phyloP scores from a whole-genome alignment of 1,139 yeast genomes.

The Scheffersomyces segobiensis region DNA sequence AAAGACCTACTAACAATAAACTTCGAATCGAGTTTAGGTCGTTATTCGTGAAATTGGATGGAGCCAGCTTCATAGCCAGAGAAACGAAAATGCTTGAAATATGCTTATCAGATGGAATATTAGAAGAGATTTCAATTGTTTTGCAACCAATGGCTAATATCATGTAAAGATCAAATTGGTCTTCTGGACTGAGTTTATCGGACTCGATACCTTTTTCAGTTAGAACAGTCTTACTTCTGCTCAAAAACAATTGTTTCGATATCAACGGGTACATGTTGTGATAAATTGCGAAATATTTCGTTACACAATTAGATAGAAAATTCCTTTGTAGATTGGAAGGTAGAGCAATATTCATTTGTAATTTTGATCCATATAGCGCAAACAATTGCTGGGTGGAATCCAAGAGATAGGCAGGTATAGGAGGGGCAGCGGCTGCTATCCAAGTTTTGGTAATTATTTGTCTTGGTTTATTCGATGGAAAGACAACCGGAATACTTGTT shows the following conservation, averaged over 20 bases:
- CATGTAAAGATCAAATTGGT: conserved; percentile 45
- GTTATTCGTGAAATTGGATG: conserved; percentile 28
- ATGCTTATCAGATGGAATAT: conserved; percentile 28
- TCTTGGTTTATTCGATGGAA: neutral
- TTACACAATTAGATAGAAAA: neutral
- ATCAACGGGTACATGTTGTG: neutral
- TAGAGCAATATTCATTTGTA: neutral
- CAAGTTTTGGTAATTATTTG: neutral
- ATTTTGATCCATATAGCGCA: neutral
- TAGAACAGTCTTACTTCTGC: neutral
- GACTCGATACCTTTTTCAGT: conserved; percentile 21
- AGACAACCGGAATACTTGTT: neutral
- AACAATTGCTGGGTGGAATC: neutral
- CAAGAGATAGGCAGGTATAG: neutral
- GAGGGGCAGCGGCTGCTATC: neutral
- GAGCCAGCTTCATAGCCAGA: conserved; percentile 21
- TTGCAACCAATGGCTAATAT: conserved; percentile 52
- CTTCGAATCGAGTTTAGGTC: conserved; percentile 37
- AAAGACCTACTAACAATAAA: conserved; percentile 41
- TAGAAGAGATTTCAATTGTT: conserved; percentile 40
- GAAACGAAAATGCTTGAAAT: conserved; percentile 19
- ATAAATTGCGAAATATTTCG: neutral
- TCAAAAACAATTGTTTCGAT: neutral
- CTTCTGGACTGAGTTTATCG: conserved; percentile 19
- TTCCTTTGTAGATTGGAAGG: neutral